phyloP scores from a whole-genome alignment of 2,329 filamentous ascomycete species.

The Paracamarosporium sp. region DNA sequence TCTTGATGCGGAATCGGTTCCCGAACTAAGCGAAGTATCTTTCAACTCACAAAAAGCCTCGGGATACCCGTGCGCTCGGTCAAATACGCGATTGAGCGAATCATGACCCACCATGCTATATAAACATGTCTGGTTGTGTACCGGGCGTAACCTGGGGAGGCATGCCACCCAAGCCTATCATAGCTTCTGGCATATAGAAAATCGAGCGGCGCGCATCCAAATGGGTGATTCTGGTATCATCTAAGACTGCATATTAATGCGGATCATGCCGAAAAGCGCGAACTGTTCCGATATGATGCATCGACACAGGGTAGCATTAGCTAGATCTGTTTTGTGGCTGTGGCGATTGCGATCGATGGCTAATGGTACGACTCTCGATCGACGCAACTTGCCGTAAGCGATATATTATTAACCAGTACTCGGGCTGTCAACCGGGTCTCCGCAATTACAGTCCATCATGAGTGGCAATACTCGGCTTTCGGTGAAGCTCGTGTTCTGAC shows the following conservation, averaged over 20 bases:
- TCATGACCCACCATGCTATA: neutral
- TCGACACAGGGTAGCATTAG: neutral
- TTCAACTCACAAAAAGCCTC: neutral
- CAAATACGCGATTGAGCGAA: neutral
- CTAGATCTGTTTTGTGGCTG: neutral
- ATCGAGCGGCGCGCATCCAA: neutral
- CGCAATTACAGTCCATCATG: neutral
- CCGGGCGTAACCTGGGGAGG: neutral
- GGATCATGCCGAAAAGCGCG: neutral
- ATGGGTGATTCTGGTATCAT: neutral
- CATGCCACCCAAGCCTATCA: neutral
- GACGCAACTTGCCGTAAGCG: neutral
- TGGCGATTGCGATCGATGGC: neutral
- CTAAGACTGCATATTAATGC: neutral
- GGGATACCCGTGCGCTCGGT: neutral
- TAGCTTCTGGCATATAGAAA: neutral
- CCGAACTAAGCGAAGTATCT: conserved; percentile 2
- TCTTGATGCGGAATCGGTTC: neutral
- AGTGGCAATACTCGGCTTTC: neutral
- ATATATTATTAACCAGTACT: neutral
- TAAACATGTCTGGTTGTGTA: neutral
- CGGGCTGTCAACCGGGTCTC: neutral
- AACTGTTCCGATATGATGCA: neutral
- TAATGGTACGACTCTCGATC: neutral
- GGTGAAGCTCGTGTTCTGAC: neutral